Evolutionary conservation across 352 stramenopile genomes (phyloP).

Genomic region (Plasmopara viticola): DNA sequence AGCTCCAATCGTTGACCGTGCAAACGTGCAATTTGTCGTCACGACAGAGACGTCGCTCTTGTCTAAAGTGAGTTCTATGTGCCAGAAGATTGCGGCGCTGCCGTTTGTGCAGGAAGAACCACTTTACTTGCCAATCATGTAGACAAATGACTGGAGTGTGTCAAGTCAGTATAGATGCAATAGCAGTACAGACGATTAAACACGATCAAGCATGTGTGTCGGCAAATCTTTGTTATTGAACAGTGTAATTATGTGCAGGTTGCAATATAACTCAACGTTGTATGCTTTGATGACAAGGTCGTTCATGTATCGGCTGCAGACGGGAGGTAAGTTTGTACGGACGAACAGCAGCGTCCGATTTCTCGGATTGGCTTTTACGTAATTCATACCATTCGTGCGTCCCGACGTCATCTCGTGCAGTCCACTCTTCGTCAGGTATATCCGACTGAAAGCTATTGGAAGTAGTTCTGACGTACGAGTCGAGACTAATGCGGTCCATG

Average conservation of each 20-base stretch:
- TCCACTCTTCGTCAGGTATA: conserved; percentile 26
- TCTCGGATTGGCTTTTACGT: too few relatives aligned
- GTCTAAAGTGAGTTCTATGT: conserved; percentile 86
- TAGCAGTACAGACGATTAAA: too few relatives aligned
- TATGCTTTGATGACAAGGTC: too few relatives aligned
- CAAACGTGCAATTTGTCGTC: conserved; percentile 94
- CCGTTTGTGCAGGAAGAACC: conserved; percentile 82
- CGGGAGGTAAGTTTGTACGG: too few relatives aligned
- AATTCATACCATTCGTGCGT: too few relatives aligned
- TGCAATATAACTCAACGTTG: too few relatives aligned
- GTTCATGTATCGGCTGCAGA: too few relatives aligned
- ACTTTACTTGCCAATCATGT: conserved; percentile 74
- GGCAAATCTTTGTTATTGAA: too few relatives aligned
- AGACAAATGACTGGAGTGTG: conserved; percentile 1
- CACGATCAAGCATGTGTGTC: too few relatives aligned
- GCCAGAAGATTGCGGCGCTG: conserved; percentile 82
- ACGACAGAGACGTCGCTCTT: conserved; percentile 91
- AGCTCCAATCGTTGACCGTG: conserved; percentile 89
- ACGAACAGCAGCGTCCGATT: too few relatives aligned
- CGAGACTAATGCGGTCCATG: conserved; percentile 11
- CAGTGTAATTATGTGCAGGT: too few relatives aligned
- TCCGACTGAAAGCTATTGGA: conserved; percentile 22
- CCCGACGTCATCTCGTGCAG: too few relatives aligned
- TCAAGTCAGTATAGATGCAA: not conserved
- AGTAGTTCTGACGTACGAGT: conserved; percentile 11